Base-by-base conservation (phyloP, 2,329 filamentous ascomycete species). In the Venturia nashicola region DNA sequence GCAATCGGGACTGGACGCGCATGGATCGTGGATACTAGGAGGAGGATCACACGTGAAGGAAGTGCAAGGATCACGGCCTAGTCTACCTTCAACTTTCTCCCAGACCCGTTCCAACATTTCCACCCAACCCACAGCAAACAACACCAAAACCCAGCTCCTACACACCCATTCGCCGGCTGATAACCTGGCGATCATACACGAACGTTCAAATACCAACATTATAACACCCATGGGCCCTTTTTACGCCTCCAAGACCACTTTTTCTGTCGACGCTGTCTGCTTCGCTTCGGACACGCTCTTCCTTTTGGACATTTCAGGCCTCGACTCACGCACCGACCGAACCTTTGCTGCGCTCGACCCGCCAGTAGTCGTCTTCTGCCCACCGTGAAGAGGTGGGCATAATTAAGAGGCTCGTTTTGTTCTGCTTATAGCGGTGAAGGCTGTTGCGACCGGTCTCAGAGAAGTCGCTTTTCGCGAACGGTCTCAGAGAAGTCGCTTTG, bases 141-240 rank as follows among this genome's bases (percentile, higher is more conserved):
- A 27, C 59, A 18, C n/a, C 36, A 42, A 44, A 23, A 42, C 14
- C 39, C 4, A 60, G n/a, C n/a, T n/a, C 36, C 43, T 60, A 60
- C 36, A 14, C 34, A 60, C n/a, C 42, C 42, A n/a, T n/a, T 60
- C 59, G 59, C 59, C 42, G 59, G 59, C 42, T 51, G 14, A 27
- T 39, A 9, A 42, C 20, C 59, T 60, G 42, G 59, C 59, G 59
- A 60, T 6, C 23, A 42, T 20, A 42, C 14, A 44, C 59, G 36
- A 42, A 42, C 16, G 12, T 60, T 44, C 20, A 60, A 60, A 27
- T 42, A 57, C 51, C 36, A 60, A 5, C 18, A 43, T 5, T 18
- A 43, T 27, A 43, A 39, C 59, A 60, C 43, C 59, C 42, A 60
- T 60, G 59, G 59, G 59, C 59, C 42, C 36, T 60, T 43, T 60